A percentile compares a stretch with the other conserved stretches of the same genome.
phyloP scores from a whole-genome alignment of 495 filamentous ascomycete genomes.

The Venustampulla echinocandica region DNA sequence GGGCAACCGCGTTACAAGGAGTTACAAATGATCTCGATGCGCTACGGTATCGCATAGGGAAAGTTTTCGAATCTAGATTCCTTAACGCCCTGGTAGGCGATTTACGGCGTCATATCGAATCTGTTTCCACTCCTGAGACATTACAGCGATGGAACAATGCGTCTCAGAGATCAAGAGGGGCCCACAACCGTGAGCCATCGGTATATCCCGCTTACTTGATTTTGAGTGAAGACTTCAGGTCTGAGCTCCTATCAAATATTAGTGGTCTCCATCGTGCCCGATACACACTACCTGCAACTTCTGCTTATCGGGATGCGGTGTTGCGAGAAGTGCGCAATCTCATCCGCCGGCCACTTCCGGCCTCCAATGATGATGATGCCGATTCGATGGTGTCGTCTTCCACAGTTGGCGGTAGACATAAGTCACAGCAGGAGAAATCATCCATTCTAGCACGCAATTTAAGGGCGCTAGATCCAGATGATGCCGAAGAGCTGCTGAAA shows the following conservation, averaged over 20 bases:
- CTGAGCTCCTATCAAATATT: conserved; percentile 56
- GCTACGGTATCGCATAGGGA: conserved; percentile 73
- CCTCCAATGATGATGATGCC: conserved; percentile 85
- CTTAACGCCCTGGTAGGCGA: conserved; percentile 71
- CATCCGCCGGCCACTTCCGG: conserved; percentile 78
- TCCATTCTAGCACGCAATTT: conserved; percentile 85
- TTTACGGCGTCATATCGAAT: conserved; percentile 71
- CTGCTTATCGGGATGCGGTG: conserved; percentile 79
- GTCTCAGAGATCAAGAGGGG: conserved; percentile 46
- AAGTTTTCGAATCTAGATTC: conserved; percentile 75
- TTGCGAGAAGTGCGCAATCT: conserved; percentile 80
- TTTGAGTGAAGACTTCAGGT: conserved; percentile 57
- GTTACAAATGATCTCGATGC: conserved; percentile 66
- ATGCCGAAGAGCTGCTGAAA: conserved; percentile 77
- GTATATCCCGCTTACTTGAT: conserved; percentile 66
- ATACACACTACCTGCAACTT: conserved; percentile 68
- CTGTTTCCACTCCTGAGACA: conserved; percentile 61
- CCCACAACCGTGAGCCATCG: conserved; percentile 55
- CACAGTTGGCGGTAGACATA: conserved; percentile 61
- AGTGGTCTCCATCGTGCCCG: conserved; percentile 71
- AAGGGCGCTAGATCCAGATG: conserved; percentile 69
- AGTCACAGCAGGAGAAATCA: conserved; percentile 81
- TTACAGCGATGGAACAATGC: conserved; percentile 64
- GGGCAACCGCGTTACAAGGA: conserved; percentile 70
- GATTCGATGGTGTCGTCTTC: conserved; percentile 85